Evolutionary conservation across 371 early-diverging fungal species (phyloP).

Genomic region (Syncephalastrum monosporum): DNA sequence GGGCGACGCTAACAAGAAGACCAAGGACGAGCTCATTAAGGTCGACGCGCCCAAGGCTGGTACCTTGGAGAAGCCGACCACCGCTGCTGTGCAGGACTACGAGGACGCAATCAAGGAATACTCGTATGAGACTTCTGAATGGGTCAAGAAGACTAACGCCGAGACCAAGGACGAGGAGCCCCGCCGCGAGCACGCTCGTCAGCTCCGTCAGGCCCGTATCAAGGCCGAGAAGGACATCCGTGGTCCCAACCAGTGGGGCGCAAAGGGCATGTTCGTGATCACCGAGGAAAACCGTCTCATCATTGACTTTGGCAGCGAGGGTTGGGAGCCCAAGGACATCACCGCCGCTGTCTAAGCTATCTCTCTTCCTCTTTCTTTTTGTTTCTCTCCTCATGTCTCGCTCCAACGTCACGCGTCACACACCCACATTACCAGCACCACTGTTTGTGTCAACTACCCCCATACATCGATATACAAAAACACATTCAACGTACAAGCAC

Average conservation of each 20-base stretch:
- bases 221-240: slow-evolving; percentile 36
- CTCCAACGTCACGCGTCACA: too few species aligned
- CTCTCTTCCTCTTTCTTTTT: too few species aligned
- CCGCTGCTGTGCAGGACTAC: slow-evolving; percentile 21
- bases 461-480: too few species aligned
- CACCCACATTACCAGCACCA: too few species aligned
- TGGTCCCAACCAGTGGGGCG: slow-evolving; percentile 34
- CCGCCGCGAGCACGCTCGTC: slow-evolving; percentile 25
- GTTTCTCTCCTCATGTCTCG: too few species aligned
- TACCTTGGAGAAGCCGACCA: slow-evolving; percentile 7
- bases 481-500: too few species aligned
- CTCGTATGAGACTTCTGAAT: slow-evolving; percentile 25
- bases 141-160: slow-evolving; percentile 19
- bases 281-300: slow-evolving; percentile 16
- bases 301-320: slow-evolving; percentile 21
- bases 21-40: slow-evolving; percentile 28
- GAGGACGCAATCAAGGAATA: slow-evolving; percentile 23
- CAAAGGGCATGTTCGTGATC: slow-evolving; percentile 19
- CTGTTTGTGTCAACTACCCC: too few species aligned
- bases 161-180: slow-evolving; percentile 8
- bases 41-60: slow-evolving; percentile 18
- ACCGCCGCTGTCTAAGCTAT: slow-evolving; percentile 22
- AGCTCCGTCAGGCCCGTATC: slow-evolving; percentile 28
- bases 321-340: slow-evolving; percentile 22
- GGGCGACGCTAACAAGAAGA: slow-evolving; percentile 24